A percentile compares a stretch with the other conserved stretches of the same genome.
These are phyloP conservation scores for Fusarium albidum DNA, from an alignment of 2,329 filamentous ascomycete species.

Conservation along the genomic window DNA sequence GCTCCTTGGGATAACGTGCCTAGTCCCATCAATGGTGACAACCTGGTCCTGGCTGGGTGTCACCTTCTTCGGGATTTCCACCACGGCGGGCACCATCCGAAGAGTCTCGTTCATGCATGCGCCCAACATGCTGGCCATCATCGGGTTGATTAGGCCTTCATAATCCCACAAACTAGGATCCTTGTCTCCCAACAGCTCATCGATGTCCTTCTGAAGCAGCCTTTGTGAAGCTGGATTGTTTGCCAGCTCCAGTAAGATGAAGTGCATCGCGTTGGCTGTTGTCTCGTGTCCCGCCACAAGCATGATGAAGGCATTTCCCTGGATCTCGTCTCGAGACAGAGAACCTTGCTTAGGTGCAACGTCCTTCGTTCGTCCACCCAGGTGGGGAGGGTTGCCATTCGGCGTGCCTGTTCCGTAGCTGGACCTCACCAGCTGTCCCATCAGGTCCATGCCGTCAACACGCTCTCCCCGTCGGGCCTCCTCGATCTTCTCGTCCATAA, in stretches of 20 bases:
- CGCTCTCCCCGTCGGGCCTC: conserved; percentile 47
- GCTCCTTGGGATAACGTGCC: conserved; percentile 64
- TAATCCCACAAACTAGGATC: conserved; percentile 74
- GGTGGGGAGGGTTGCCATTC: background rate
- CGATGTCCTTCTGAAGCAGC: conserved; percentile 73
- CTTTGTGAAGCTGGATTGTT: conserved; percentile 70
- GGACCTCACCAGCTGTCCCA: conserved; percentile 58
- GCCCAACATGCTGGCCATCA: conserved; percentile 75
- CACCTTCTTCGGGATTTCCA: conserved; percentile 75
- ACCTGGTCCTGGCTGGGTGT: conserved; percentile 58
- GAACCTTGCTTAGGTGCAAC: conserved; percentile 41
- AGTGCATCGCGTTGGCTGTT: conserved; percentile 78
- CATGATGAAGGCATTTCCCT: conserved; percentile 76
- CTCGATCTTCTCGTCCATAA: conserved; percentile 68
- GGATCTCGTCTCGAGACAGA: conserved; percentile 70
- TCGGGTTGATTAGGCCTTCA: conserved; percentile 68
- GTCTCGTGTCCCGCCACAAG: conserved; percentile 83
- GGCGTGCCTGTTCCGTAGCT: conserved; percentile 41
- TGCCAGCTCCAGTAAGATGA: conserved; percentile 73
- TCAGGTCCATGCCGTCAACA: conserved; percentile 59
- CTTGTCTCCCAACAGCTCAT: conserved; percentile 66
- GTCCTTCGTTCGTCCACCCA: background rate
- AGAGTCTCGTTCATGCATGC: conserved; percentile 82
- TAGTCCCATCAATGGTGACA: conserved; percentile 65
- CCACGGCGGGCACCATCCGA: conserved; percentile 74